These are phyloP conservation scores for Camelina neglecta DNA, from an alignment of 345 rosid genomes.

Conservation along the genomic window DNA sequence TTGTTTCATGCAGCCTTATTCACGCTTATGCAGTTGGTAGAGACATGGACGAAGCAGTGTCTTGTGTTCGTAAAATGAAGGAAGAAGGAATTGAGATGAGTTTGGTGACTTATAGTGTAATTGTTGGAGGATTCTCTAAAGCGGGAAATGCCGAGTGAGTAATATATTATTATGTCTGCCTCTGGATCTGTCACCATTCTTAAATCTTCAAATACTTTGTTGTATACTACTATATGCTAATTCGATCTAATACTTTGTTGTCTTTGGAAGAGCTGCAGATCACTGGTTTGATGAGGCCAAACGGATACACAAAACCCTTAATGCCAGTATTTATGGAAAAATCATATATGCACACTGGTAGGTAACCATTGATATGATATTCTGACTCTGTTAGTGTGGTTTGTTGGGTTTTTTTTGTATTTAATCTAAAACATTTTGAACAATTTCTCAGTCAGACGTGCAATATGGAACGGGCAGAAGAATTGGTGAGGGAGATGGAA, in stretches of 20 bases:
- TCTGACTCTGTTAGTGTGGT: background rate
- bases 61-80: slow-evolving; percentile 93
- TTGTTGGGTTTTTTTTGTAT: slow-evolving; percentile 21
- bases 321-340: slow-evolving; percentile 86
- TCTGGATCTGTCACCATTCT: background rate
- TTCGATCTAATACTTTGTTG: slow-evolving; percentile 51
- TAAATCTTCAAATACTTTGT: background rate
- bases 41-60: slow-evolving; percentile 97
- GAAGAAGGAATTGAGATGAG: slow-evolving; percentile 89
- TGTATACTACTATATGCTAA: background rate
- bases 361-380: slow-evolving; percentile 53
- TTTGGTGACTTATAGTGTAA: slow-evolving; percentile 82
- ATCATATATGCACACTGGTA: slow-evolving; percentile 93
- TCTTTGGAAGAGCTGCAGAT: slow-evolving; percentile 94
- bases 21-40: slow-evolving; percentile 98
- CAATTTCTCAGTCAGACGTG: slow-evolving; percentile 62
- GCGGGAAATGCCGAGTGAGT: slow-evolving; percentile 82
- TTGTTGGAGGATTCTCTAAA: slow-evolving; percentile 91
- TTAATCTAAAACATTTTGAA: slow-evolving; percentile 24
- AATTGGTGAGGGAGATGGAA: slow-evolving; percentile 91
- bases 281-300: slow-evolving; percentile 88
- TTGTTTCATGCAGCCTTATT: slow-evolving; percentile 92
- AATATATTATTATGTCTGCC: slow-evolving; percentile 23
- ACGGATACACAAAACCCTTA: slow-evolving; percentile 59
- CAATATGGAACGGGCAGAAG: slow-evolving; percentile 86